Evolutionary conservation across 768 basidiomycete genomes (phyloP), one percentile per base, ranked within the genome.

Genomic region (Serendipita sp.): DNA sequence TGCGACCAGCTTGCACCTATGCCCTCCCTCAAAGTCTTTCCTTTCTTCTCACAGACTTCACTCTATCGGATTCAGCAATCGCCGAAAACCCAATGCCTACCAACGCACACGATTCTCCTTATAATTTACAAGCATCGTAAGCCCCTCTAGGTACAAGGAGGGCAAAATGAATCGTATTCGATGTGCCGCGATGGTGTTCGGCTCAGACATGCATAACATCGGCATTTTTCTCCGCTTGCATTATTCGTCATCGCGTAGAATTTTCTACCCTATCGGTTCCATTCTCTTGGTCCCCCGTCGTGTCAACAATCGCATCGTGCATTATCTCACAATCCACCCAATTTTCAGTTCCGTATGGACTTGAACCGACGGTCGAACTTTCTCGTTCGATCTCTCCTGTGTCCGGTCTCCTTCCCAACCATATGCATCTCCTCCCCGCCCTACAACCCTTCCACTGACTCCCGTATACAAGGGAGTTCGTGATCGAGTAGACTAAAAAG

Each of bases 281-380:
- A 20, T 48, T 48, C 20, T 48, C 31, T 22, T 58, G 53, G 20
- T 58, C 53, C 20, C 53, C 30, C 31, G 24, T 34, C 53, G 22
- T 33, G 22, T 50, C 45, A 28, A 50, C 45, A 22, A 20, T 50
- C 45, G 45, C 28, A 50, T 50, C 45, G 45, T 50, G 45, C 45
- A 50, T 50, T 28, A 22, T 50, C 45, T 50, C 53, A 58, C 31
- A 26, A 11, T 58, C n/a, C 53, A 58, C 31, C 28, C 26, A 11
- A n/a, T n/a, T 58, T 31, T 33, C 53, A 24, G 53, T 58, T 58
- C 53, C 53, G 31, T 58, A 58, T 58, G 53, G 53, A 58, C 53
- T 58, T 58, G 53, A 58, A 58, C 53, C 53, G 17, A 31, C 22
- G 31, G 53, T 11, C 53, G 53, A 58, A 33, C 53, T 11, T 13